phyloP scores from a whole-genome alignment of 2,329 filamentous ascomycete species.

The Clonostachys chloroleuca region DNA sequence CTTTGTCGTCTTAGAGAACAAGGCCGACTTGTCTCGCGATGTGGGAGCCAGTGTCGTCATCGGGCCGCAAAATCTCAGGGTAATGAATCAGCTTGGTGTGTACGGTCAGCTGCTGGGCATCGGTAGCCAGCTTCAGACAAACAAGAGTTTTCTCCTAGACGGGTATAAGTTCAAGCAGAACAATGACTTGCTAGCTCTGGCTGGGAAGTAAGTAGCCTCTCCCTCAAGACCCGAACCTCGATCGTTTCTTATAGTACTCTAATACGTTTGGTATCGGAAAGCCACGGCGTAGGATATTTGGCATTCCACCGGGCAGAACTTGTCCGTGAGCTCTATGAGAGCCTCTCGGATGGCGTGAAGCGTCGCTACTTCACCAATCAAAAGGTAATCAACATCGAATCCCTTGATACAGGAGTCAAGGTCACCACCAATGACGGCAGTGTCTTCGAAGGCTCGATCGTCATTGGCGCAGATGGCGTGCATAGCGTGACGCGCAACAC shows the following conservation, averaged over 20 bases:
- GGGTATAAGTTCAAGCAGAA: too few species aligned
- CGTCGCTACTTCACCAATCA: background rate
- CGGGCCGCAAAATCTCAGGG: background rate
- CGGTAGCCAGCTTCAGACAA: background rate
- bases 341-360: background rate
- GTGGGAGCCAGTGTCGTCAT: slow-evolving; percentile 7
- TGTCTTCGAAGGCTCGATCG: background rate
- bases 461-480: slow-evolving; percentile 4
- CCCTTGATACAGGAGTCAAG: background rate
- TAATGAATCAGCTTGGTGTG: background rate
- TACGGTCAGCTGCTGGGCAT: background rate
- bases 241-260: background rate
- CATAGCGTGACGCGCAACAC: slow-evolving; percentile 1
- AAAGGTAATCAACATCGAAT: background rate
- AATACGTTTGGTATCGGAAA: background rate
- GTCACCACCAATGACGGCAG: slow-evolving; percentile 2
- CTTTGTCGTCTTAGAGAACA: slow-evolving; percentile 18
- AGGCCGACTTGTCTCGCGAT: slow-evolving; percentile 10
- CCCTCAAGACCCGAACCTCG: background rate
- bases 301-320: background rate
- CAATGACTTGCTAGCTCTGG: too few species aligned
- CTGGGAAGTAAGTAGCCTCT: background rate
- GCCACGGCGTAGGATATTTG: background rate
- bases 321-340: background rate
- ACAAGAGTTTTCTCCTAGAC: background rate